Evolutionary conservation across 371 early-diverging fungal genomes (phyloP), one percentile per base, ranked within the genome.

Genomic region (Rhizopus sp.): DNA sequence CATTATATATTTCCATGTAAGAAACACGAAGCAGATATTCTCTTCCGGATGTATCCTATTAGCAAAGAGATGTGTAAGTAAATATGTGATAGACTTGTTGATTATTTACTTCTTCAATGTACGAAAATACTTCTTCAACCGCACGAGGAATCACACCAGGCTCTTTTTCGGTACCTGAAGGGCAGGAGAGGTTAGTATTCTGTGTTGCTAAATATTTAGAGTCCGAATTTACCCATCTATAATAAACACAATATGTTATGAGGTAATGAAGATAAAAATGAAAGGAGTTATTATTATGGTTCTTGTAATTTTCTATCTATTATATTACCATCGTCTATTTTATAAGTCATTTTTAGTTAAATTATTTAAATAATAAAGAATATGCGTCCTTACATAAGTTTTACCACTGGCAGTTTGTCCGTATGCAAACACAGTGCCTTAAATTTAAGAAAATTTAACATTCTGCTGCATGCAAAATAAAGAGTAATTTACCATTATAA

Each of bases 401-500:
- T 99, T 99, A 40, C 99, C 99, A 48, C 92, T 90, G 0, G 94
- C 91, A 16, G 99, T 99, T 71, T 97, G 97, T n/a, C 97, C 97
- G 66, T 95, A 96, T 3, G 95, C 95, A 81, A 94, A 94, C 16
- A 93, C 87, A 17, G 92, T 91, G 31, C 91, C 91, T 68, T 53
- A 23, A 23, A 23, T 23, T 31, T 16, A 30, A 46, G 7, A 40
- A 15, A n/a, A n/a, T 6, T 48, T 40, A 39, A 60, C 17, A 31
- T 33, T 10, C 31, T 39, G 9, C 38, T 12, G 3, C 3, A 35
- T 46, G 34, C 39, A 44, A 31, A 16, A 45, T 45, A 34, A 7
- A 8, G 39, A 9, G 12, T 23, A 17, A 17, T 8, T 33, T 70
- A 80, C 84, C 86, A 54, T 84, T 83, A 45, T 78, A 85, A 15